Evolutionary conservation across 495 filamentous ascomycete genomes (phyloP).

Genomic region (Hyaloscypha hepaticicola): DNA sequence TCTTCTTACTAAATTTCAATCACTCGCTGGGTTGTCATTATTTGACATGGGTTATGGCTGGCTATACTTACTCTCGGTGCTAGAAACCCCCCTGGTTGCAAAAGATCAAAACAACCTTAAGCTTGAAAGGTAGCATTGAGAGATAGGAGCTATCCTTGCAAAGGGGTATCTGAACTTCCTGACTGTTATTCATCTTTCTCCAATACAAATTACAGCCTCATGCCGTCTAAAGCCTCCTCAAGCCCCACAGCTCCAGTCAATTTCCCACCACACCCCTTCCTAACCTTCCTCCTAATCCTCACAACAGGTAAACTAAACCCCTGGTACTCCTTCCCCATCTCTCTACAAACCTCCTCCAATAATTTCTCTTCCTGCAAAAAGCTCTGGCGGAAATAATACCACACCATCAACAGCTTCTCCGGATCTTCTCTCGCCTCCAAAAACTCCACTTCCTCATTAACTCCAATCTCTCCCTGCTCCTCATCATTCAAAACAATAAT

Average conservation of each 20-base stretch:
- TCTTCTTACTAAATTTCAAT: too few relatives aligned
- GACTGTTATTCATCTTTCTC: background rate
- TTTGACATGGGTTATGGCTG: too few relatives aligned
- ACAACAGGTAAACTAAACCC: conserved; percentile 18
- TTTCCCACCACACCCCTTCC: background rate
- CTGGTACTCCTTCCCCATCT: conserved; percentile 22
- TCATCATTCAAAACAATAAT: conserved; percentile 34
- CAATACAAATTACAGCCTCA: background rate
- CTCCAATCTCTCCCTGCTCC: background rate
- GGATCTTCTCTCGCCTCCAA: conserved; percentile 13
- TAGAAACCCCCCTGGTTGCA: too few relatives aligned
- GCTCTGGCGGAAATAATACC: conserved; percentile 28
- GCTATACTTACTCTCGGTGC: too few relatives aligned
- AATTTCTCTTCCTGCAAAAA: conserved; percentile 24
- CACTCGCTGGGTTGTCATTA: too few relatives aligned
- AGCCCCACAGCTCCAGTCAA: background rate
- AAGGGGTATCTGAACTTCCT: background rate
- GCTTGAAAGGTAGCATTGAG: too few relatives aligned
- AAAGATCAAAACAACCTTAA: too few relatives aligned
- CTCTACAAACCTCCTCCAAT: conserved; percentile 20
- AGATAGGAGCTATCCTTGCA: background rate
- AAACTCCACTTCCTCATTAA: conserved; percentile 18
- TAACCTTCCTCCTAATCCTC: conserved; percentile 15
- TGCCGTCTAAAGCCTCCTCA: background rate
- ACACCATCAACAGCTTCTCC: conserved; percentile 24